Percentiles rank a stretch among this genome's conserved stretches.
phyloP scores from a whole-genome alignment of 73 alveolate genomes.

The Paramecium caudatum region DNA sequence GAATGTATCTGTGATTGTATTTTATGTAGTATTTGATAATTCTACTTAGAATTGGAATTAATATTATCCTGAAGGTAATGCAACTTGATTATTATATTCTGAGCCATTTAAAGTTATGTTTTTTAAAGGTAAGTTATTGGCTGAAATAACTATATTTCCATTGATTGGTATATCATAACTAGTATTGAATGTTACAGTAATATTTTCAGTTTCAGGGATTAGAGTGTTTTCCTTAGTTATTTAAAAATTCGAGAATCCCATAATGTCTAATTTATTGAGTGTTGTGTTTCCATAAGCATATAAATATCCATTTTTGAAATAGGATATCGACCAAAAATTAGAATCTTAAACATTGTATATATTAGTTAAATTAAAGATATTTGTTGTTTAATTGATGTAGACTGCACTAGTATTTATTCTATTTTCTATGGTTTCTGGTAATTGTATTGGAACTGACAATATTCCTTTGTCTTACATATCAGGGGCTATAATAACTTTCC shows the following conservation, averaged over 20 bases:
- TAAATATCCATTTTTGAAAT: neutral
- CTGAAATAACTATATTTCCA: too few relatives aligned
- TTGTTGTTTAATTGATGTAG: neutral
- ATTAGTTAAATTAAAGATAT: neutral
- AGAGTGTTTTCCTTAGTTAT: neutral
- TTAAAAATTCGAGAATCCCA: neutral
- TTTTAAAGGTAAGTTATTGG: neutral
- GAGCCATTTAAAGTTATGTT: neutral
- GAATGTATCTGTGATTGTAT: neutral
- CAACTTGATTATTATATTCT: neutral
- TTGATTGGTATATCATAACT: conserved; percentile 13
- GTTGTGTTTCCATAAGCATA: conserved; percentile 29
- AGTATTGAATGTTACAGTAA: neutral
- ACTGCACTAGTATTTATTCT: neutral
- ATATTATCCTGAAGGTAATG: neutral
- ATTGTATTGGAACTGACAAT: neutral
- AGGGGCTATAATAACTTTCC: neutral
- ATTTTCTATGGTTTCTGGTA: neutral
- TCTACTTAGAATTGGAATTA: neutral
- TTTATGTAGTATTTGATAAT: neutral
- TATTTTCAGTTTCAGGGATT: conserved; percentile 1
- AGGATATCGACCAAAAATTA: conserved; percentile 15
- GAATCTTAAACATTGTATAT: neutral
- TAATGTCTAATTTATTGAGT: neutral
- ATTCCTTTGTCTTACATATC: neutral